Evolutionary conservation across 2,329 filamentous ascomycete species (phyloP).

Genomic region (Leptoxyphium fumago): DNA sequence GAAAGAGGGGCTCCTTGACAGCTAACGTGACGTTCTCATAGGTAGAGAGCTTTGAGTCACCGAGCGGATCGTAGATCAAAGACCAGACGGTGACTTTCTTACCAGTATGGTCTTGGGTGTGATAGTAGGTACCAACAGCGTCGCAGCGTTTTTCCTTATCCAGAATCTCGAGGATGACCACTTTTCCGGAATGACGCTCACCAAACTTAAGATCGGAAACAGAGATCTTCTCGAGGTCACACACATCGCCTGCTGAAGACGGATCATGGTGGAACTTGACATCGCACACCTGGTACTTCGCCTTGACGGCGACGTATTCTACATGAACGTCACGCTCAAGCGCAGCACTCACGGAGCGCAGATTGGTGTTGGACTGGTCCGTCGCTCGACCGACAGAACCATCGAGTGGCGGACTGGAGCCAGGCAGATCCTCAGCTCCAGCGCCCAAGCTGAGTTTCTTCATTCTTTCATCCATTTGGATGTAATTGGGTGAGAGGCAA

Average conservation of each 20-base stretch:
- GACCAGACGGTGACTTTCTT: background rate
- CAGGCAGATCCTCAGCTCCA: background rate
- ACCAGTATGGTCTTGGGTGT: background rate
- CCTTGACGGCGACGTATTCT: background rate
- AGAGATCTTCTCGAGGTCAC: background rate
- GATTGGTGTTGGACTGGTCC: background rate
- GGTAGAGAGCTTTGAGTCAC: background rate
- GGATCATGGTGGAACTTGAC: background rate
- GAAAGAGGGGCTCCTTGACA: conserved; percentile 46
- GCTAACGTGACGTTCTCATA: conserved; percentile 14
- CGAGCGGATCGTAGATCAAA: background rate
- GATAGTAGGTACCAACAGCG: background rate
- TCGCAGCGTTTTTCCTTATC: background rate
- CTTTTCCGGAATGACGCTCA: background rate
- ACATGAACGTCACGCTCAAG: background rate
- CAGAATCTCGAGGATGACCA: background rate
- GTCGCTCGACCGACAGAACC: too few species aligned
- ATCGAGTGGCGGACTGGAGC: background rate
- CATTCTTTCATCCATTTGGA: background rate
- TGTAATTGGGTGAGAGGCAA: too few species aligned
- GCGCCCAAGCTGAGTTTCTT: background rate
- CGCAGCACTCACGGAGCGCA: background rate
- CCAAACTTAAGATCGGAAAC: background rate
- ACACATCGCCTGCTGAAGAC: background rate
- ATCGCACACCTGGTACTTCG: background rate